Percentiles rank a stretch among this genome's conserved stretches.
phyloP scores from a whole-genome alignment of 805 yeast species.

The Hanseniaspora valbyensis region DNA sequence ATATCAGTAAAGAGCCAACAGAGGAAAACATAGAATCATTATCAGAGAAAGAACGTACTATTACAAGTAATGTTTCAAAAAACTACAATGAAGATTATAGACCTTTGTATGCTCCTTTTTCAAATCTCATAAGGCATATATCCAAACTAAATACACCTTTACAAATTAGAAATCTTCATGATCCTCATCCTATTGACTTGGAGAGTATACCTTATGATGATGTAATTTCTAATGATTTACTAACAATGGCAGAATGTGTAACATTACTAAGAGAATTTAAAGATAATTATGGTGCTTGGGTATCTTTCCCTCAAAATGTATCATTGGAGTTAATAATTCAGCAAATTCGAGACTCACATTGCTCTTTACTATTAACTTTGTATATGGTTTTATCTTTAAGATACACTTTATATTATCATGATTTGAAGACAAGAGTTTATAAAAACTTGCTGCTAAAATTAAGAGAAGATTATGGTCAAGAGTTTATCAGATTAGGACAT shows the following conservation, averaged over 20 bases:
- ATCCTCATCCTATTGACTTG: constrained; percentile 7
- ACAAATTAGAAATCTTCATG: constrained; percentile 16
- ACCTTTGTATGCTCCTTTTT: constrained; percentile 13
- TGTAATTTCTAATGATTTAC: constrained; percentile 39
- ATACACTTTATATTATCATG: constrained; percentile 28
- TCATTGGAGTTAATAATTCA: constrained; percentile 40
- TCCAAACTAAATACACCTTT: constrained; percentile 12
- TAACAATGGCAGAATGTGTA: constrained; percentile 39
- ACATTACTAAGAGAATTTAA: constrained; percentile 47
- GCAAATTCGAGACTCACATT: constrained; percentile 35
- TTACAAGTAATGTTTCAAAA: neutral
- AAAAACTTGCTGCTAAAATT: constrained; percentile 37
- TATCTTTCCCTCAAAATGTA: constrained; percentile 49
- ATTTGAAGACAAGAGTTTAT: constrained; percentile 34
- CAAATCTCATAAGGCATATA: constrained; percentile 8
- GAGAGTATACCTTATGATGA: constrained; percentile 32
- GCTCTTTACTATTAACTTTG: constrained; percentile 55
- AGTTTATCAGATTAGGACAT: constrained; percentile 34
- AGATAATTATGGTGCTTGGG: constrained; percentile 67
- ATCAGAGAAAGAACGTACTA: neutral
- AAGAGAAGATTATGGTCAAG: constrained; percentile 38
- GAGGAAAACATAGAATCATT: neutral
- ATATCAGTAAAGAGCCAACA: neutral
- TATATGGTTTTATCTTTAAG: constrained; percentile 55
- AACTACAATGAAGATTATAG: constrained; percentile 6